A percentile compares a stretch with the other conserved stretches of the same genome.
Conservation (phyloP, 1,139 yeast genomes). For the Lodderomyces parapsilosis region DNA sequence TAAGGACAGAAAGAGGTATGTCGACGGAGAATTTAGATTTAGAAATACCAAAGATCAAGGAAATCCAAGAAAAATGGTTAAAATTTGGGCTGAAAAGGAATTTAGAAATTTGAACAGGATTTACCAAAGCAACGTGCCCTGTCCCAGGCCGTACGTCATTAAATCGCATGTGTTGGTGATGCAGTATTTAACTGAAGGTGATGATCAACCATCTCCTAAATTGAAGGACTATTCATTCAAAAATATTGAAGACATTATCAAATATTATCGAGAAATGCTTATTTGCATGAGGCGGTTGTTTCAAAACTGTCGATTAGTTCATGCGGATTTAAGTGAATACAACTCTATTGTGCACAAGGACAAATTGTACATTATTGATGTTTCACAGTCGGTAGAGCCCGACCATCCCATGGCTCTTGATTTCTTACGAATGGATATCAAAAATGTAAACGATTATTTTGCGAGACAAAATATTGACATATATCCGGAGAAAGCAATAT, state of each 20-base stretch:
- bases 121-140: conserved; percentile 69
- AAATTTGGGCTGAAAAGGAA: conserved; percentile 98
- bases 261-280: conserved; percentile 74
- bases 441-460: conserved; percentile 89
- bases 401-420: conserved; percentile 97
- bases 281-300: conserved; percentile 85
- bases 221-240: conserved; percentile 75
- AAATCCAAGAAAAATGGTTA: conserved; percentile 96
- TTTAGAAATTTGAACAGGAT: conserved; percentile 87
- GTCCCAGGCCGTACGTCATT: conserved; percentile 88
- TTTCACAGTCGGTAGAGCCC: conserved; percentile 96
- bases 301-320: conserved; percentile 86
- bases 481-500: conserved; percentile 78
- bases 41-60: conserved; percentile 80
- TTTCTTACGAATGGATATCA: conserved; percentile 94
- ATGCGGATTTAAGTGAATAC: conserved; percentile 96
- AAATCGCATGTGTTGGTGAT: conserved; percentile 90
- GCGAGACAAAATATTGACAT: conserved; percentile 66
- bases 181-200: conserved; percentile 83
- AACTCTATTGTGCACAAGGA: conserved; percentile 85
- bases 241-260: conserved; percentile 61
- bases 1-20: conserved; percentile 93
- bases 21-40: conserved; percentile 93
- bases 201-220: conserved; percentile 86
- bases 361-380: conserved; percentile 86